Conservation (phyloP, 257 asterid species). For the Solanum raphanifolium region DNA sequence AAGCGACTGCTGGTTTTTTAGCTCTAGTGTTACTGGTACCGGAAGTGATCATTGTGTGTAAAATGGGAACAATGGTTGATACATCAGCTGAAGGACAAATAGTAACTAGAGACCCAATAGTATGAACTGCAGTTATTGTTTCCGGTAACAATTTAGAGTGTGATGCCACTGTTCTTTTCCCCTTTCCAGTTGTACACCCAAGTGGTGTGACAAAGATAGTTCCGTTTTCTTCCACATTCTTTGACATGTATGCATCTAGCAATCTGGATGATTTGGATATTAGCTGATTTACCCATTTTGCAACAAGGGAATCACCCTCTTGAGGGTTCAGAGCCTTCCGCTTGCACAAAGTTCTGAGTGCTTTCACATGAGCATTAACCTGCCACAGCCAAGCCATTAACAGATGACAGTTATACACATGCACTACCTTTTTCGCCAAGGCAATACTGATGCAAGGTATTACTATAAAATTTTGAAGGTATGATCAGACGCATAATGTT, state of each 20-base stretch:
- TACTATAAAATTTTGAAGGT: background rate
- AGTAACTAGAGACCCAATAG: conserved; percentile 69
- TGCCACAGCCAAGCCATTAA: conserved; percentile 23
- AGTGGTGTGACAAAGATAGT: conserved; percentile 46
- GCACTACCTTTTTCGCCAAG: background rate
- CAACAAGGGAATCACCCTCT: conserved; percentile 61
- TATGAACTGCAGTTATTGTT: conserved; percentile 60
- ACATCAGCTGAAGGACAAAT: conserved; percentile 63
- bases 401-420: background rate
- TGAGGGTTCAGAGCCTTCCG: conserved; percentile 46
- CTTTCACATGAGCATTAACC: conserved; percentile 96
- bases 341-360: conserved; percentile 76
- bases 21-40: conserved; percentile 44
- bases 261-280: conserved; percentile 47
- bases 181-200: conserved; percentile 18
- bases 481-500: background rate
- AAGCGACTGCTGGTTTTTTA: conserved; percentile 27
- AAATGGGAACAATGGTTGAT: conserved; percentile 43
- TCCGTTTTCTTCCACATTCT: conserved; percentile 22
- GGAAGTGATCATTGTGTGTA: conserved; percentile 73
- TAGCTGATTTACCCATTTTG: conserved; percentile 65
- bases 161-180: conserved; percentile 24
- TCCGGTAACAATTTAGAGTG: conserved; percentile 24
- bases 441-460: background rate
- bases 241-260: conserved; percentile 47